Base-by-base conservation (phyloP, 2,329 filamentous ascomycete species). In the Lecanicillium sp. region DNA sequence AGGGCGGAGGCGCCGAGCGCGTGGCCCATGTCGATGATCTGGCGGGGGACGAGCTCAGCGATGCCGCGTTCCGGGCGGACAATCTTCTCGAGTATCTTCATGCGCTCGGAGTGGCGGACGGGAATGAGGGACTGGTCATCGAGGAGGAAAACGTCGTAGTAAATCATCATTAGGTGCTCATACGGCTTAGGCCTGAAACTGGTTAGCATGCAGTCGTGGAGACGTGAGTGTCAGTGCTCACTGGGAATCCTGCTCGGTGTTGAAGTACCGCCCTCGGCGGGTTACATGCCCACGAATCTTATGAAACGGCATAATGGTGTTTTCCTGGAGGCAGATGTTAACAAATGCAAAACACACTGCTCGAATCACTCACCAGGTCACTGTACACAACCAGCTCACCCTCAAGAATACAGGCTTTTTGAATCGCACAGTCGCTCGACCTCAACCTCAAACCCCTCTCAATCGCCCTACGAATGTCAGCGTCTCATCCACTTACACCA, bases 361-460 rank as follows among this genome's bases (percentile, higher is more conserved):
- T n/a, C n/a, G n/a, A n/a, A n/a, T n/a, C 4, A 56, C 64, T 40
- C 59, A 74, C 75, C 56, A 72, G 68, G 44, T 88, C 82, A 60
- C 79, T 87, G 64, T 84, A 94, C 2, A 91, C 84, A 5, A 93
- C 74, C 46, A 95, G 68, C 60, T 96, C 90, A 2, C 87, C 89
- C 58, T 95, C 85, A 1, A 95, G 63, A 37, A 95, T 91, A 55
- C 87, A 94, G 5, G 76, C 75, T 7, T 67, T 69, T 21, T 72
- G 74, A 53, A 95, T 65, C 10, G 67, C 74, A 60, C 85, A 85
- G 7, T 74, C 69, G 0, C 71, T 52, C 2, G 67, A 66, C 3
- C 81, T 81, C 27, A 94, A 71, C 7, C 72, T 72, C 5, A 95
- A 68, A 3, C 84, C 83, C 3, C 80, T 68, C 33, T 74, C 71